Evolutionary conservation across 345 rosid genomes (phyloP).

Genomic region (Eucalyptus regnans): DNA sequence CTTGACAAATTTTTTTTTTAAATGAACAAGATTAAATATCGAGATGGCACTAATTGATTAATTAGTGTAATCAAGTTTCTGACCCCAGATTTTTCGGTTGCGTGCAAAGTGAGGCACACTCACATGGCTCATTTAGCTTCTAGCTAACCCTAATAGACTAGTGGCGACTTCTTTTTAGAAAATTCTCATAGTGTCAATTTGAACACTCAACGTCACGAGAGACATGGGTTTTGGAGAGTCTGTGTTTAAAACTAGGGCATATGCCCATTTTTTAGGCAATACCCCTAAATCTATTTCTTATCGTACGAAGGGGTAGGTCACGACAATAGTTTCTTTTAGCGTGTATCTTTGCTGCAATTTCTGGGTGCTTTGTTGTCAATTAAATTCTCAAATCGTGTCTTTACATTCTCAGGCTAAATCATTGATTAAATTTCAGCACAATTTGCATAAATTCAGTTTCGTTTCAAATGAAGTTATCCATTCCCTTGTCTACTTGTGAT

Average conservation of each 20-base stretch:
- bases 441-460: no score
- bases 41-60: rapidly evolving
- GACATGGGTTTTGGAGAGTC: no score
- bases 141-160: rapidly evolving
- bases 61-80: no score
- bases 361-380: rapidly evolving
- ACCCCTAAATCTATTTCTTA: no score
- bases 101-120: rapidly evolving
- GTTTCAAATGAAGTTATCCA: no score
- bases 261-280: rapidly evolving
- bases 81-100: rapidly evolving
- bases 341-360: rapidly evolving
- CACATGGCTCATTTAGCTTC: rapidly evolving
- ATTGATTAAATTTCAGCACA: no score
- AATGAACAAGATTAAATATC: no score
- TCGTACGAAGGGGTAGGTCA: rapidly evolving
- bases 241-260: rapidly evolving
- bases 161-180: rapidly evolving
- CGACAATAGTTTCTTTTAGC: no score
- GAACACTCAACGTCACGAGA: no score
- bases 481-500: no score
- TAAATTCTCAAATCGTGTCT: rapidly evolving
- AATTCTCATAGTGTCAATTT: no score
- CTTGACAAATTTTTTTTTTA: no score
- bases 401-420: rapidly evolving